Evolutionary conservation across 2,329 filamentous ascomycete genomes (phyloP).

Genomic region (Sarocladiaceae sp.): DNA sequence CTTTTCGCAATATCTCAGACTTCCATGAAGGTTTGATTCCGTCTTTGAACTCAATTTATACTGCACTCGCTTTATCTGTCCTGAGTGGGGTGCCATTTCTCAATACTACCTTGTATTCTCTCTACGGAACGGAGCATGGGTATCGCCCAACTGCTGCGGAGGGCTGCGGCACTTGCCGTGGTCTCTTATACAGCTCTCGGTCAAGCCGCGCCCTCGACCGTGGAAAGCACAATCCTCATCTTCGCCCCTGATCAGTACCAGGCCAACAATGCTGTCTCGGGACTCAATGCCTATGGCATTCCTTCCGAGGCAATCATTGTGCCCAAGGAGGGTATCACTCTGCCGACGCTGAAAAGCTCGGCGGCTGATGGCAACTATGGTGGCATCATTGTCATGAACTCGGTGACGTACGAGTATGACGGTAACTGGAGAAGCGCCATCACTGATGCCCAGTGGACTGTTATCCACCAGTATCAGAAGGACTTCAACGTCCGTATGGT

Average conservation of each 20-base stretch:
- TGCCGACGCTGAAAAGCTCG: constrained; percentile 48
- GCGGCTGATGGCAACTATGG: constrained; percentile 51
- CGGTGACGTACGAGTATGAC: constrained; percentile 51
- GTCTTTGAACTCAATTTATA: too few species aligned
- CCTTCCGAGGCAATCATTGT: constrained; percentile 52
- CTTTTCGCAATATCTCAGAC: too few species aligned
- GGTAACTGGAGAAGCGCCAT: constrained; percentile 46
- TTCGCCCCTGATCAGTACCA: constrained; percentile 48
- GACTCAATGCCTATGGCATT: constrained; percentile 58
- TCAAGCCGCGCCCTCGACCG: constrained; percentile 14
- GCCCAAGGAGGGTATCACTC: constrained; percentile 43
- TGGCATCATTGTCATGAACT: constrained; percentile 50
- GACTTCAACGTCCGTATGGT: constrained; percentile 57
- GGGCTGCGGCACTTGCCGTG: background rate
- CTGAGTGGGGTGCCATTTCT: background rate
- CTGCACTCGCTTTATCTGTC: background rate
- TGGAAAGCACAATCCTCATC: constrained; percentile 48
- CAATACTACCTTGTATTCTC: background rate
- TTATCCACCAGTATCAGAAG: constrained; percentile 53
- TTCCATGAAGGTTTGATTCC: too few species aligned
- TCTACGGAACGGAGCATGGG: constrained; percentile 12
- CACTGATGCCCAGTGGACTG: constrained; percentile 50
- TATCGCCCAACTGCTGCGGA: constrained; percentile 13
- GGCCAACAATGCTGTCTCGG: constrained; percentile 44
- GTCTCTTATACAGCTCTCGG: background rate